Evolutionary conservation across 2,329 filamentous ascomycete species (phyloP).

Genomic region (Colletotrichum eremochloae): DNA sequence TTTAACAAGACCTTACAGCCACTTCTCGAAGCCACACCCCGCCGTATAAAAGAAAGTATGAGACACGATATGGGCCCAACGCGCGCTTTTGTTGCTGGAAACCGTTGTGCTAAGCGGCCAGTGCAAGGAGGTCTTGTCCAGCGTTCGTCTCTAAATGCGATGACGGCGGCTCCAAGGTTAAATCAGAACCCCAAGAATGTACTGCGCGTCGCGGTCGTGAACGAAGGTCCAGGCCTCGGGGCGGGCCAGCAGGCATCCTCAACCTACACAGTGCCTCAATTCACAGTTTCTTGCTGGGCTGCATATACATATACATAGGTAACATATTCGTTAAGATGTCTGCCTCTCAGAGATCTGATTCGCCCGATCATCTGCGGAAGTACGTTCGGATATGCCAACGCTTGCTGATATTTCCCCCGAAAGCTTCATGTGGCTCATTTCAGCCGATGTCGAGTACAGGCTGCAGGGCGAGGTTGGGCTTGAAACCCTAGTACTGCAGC

Average conservation of each 20-base stretch:
- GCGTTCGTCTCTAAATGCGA: conserved; percentile 11
- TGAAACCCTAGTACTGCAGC: conserved; percentile 14
- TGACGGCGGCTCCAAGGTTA: conserved; percentile 28
- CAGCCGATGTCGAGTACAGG: conserved; percentile 21
- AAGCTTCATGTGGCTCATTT: conserved; percentile 15
- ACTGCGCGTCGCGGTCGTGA: neutral
- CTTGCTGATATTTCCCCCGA: conserved; percentile 13
- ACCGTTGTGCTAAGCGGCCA: conserved; percentile 16
- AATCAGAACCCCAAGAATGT: conserved; percentile 14
- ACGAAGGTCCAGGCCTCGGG: conserved; percentile 20
- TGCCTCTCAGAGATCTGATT: conserved; percentile 6
- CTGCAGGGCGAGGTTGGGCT: conserved; percentile 26
- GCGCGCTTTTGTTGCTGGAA: conserved; percentile 13
- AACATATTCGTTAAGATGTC: neutral
- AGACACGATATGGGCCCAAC: conserved; percentile 22
- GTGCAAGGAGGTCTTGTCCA: neutral
- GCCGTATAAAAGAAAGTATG: conserved; percentile 25
- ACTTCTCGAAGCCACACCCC: conserved; percentile 14
- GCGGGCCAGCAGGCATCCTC: conserved; percentile 3
- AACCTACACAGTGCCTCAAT: neutral
- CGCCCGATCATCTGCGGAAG: conserved; percentile 9
- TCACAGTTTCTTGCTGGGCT: neutral
- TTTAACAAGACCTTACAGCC: conserved; percentile 14
- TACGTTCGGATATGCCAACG: conserved; percentile 19
- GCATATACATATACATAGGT: conserved; percentile 45